These are phyloP conservation scores for Triticum urartu DNA, from an alignment of 176 grass and related monocot genomes.

Conservation along the genomic window DNA sequence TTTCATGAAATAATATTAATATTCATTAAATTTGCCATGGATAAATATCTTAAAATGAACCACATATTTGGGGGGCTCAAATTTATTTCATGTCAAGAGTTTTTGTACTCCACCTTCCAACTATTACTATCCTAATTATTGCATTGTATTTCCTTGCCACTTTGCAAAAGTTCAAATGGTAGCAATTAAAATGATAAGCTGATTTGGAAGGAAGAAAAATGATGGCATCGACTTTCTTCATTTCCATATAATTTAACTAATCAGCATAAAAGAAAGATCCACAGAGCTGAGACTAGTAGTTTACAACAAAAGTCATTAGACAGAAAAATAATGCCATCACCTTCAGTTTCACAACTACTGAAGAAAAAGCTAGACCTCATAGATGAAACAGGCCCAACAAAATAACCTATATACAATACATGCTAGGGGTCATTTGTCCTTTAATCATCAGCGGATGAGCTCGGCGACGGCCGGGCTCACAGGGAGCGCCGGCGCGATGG, in stretches of 20 bases:
- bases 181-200: not conserved
- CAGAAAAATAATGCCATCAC: not conserved
- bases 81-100: not conserved
- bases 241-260: too few relatives aligned
- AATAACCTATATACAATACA: constrained; percentile 17
- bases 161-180: not conserved
- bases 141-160: not conserved
- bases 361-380: not conserved
- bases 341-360: constrained; percentile 12
- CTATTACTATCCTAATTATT: not conserved
- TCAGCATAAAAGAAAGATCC: too few relatives aligned
- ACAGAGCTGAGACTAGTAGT: not conserved
- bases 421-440: constrained; percentile 32
- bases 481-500: too few relatives aligned
- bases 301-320: not conserved
- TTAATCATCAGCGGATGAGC: constrained; percentile 29
- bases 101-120: not conserved
- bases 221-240: too few relatives aligned
- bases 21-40: not conserved
- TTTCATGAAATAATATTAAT: not conserved
- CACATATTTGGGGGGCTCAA: not conserved
- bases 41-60: not conserved
- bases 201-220: not conserved
- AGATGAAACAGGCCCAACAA: not conserved
- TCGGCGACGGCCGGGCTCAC: too few relatives aligned